These are phyloP conservation scores for Betula pendula DNA, from an alignment of 306 rosid species.

Conservation along the genomic window DNA sequence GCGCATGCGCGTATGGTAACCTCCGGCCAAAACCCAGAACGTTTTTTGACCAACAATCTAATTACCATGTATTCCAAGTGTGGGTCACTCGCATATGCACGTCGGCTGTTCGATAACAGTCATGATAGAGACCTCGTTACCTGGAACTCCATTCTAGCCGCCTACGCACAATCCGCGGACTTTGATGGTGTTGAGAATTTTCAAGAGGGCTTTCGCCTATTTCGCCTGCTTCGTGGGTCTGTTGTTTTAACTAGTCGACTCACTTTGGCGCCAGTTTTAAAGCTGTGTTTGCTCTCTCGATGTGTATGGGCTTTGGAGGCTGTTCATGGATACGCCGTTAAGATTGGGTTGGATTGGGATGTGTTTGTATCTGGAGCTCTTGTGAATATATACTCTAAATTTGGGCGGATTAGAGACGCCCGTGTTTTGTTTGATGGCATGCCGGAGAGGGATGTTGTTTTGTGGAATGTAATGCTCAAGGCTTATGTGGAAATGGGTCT, in stretches of 20 bases:
- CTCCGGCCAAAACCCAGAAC: conserved; percentile 44
- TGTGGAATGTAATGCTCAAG: conserved; percentile 83
- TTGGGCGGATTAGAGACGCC: conserved; percentile 50
- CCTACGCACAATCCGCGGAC: conserved; percentile 47
- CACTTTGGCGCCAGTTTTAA: conserved; percentile 70
- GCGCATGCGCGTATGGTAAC: conserved; percentile 58
- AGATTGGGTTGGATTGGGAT: conserved; percentile 68
- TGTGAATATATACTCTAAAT: conserved; percentile 67
- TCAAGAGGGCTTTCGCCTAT: conserved; percentile 51
- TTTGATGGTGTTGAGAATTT: conserved; percentile 22
- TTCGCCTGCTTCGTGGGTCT: conserved; percentile 54
- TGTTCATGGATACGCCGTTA: conserved; percentile 67
- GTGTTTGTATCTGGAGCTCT: conserved; percentile 67
- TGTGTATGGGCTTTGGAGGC: conserved; percentile 52
- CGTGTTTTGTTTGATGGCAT: conserved; percentile 68
- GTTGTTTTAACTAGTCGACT: conserved; percentile 47
- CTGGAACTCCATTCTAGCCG: conserved; percentile 79
- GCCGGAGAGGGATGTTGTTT: conserved; percentile 61
- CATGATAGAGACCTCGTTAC: conserved; percentile 66
- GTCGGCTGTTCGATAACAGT: conserved; percentile 60
- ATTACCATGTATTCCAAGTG: conserved; percentile 68
- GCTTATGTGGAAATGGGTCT: conserved; percentile 58
- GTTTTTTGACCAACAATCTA: conserved; percentile 68
- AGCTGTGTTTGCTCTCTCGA: conserved; percentile 50
- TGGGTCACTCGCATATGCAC: conserved; percentile 59